Conservation (phyloP, 2,329 filamentous ascomycete species). For the Fusarium dimerum region DNA sequence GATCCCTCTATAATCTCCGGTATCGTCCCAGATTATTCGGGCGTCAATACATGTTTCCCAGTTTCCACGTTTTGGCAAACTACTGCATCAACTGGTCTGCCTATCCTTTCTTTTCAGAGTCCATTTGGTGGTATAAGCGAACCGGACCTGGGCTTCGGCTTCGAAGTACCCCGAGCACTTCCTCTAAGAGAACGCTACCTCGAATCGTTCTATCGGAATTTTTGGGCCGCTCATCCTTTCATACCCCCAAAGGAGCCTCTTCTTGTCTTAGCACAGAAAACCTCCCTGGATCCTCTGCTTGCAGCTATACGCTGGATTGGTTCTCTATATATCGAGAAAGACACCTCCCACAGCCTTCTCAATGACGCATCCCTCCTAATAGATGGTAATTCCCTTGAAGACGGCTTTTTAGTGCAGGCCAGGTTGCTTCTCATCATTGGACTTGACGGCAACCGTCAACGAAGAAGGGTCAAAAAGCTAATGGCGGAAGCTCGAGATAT, state of each 20-base stretch:
- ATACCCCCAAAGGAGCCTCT: conserved; percentile 54
- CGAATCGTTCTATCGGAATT: conserved; percentile 59
- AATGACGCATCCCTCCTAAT: conserved; percentile 57
- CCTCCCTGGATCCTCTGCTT: conserved; percentile 48
- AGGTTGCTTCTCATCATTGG: conserved; percentile 74
- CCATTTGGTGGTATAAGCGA: conserved; percentile 37
- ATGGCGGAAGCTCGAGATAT: conserved; percentile 67
- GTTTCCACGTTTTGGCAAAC: not conserved
- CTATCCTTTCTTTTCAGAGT: not conserved
- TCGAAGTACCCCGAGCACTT: conserved; percentile 7
- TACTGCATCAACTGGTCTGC: not conserved
- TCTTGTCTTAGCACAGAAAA: conserved; percentile 48
- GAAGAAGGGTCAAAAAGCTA: conserved; percentile 66
- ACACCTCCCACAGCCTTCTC: conserved; percentile 48
- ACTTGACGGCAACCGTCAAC: conserved; percentile 73
- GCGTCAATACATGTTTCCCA: not conserved
- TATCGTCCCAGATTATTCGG: not conserved
- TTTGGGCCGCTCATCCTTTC: conserved; percentile 58
- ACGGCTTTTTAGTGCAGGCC: conserved; percentile 72
- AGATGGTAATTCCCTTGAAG: conserved; percentile 47
- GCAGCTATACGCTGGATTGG: conserved; percentile 57
- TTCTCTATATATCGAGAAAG: conserved; percentile 53
- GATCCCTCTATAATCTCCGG: not conserved
- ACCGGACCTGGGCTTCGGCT: conserved; percentile 9
- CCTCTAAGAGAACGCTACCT: conserved; percentile 52